Base-by-base conservation (phyloP, 208 protist genomes). In the Acanthamoeba royreba region DNA sequence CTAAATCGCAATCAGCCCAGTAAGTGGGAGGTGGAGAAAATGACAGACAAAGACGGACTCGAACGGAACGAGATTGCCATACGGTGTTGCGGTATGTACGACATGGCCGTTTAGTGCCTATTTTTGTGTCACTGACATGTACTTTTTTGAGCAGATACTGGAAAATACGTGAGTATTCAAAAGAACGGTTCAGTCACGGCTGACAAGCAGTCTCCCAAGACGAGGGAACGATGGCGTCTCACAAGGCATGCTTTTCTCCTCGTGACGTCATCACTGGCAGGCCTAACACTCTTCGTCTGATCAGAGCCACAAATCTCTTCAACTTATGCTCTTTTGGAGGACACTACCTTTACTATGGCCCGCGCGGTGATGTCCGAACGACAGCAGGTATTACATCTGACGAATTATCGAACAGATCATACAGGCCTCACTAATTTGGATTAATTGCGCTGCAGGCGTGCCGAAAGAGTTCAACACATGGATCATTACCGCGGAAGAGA, bases 401-500 rank as follows among this genome's bases (percentile, higher is more conserved):
- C n/a, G n/a, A n/a, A n/a, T n/a, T n/a, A n/a, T n/a, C n/a, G n/a
- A n/a, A n/a, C n/a, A n/a, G n/a, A 2, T 55, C n/a, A 7, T 3
- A 52, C 46, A n/a, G 40, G 22, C 4, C 15, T 38, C 2, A 33
- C 17, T 31, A 79, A 25, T 0, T 0, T 13, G 25, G n/a, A 15
- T n/a, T 88, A n/a, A 40, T n/a, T 87, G 5, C 7, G 19, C 19
- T 0, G 17, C 38, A 88, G 83, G 83, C 13, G 83, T 90, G 83
- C 83, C 83, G 3, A 90, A 90, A 52, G 83, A 90, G 38, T 90
- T 90, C 83, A 90, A 90, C 40, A 69, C 83, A n/a, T 90, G 47
- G 47, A 0, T 90, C 3, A 69, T 90, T 33, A 66, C 45, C 4
- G 83, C 45, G 22, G 83, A 72, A 35, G 83, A 61, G 45, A 9